Conservation (phyloP, 495 filamentous ascomycete species). For the Trichoderma orchidacearum region DNA sequence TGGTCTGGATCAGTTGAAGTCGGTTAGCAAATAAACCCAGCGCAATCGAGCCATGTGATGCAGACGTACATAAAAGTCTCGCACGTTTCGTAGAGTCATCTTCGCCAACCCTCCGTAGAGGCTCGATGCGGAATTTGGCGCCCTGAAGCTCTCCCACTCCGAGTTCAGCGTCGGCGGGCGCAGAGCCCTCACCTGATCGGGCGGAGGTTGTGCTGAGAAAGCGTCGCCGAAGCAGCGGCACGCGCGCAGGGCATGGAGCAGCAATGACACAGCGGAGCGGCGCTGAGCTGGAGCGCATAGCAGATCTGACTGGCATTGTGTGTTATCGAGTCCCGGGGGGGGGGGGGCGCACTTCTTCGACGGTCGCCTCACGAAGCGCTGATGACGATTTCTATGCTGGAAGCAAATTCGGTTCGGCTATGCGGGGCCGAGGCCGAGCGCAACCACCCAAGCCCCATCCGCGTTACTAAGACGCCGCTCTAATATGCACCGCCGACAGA, state of each 20-base stretch:
- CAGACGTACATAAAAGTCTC: constrained; percentile 69
- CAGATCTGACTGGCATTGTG: not conserved
- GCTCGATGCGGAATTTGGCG: constrained; percentile 80
- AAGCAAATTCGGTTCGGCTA: too few species aligned
- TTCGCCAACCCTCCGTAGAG: constrained; percentile 66
- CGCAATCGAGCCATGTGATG: not conserved
- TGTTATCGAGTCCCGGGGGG: too few species aligned
- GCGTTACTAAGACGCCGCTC: too few species aligned
- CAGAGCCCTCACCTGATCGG: constrained; percentile 4
- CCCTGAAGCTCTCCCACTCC: constrained; percentile 86
- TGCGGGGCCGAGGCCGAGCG: too few species aligned
- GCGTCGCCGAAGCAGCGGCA: not conserved
- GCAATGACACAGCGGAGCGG: not conserved
- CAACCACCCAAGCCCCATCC: too few species aligned
- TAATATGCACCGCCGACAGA: too few species aligned
- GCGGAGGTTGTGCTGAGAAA: not conserved
- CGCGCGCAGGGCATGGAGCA: not conserved
- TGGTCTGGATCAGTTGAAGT: constrained; percentile 48
- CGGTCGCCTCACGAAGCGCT: too few species aligned
- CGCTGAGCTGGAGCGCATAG: not conserved
- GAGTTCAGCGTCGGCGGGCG: constrained; percentile 49
- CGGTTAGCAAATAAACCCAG: not conserved
- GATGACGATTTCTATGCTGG: too few species aligned
- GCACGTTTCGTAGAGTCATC: constrained; percentile 73
- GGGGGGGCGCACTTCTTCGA: too few species aligned